phyloP scores from a whole-genome alignment of 352 stramenopile genomes.

The Phytophthora sp. region DNA sequence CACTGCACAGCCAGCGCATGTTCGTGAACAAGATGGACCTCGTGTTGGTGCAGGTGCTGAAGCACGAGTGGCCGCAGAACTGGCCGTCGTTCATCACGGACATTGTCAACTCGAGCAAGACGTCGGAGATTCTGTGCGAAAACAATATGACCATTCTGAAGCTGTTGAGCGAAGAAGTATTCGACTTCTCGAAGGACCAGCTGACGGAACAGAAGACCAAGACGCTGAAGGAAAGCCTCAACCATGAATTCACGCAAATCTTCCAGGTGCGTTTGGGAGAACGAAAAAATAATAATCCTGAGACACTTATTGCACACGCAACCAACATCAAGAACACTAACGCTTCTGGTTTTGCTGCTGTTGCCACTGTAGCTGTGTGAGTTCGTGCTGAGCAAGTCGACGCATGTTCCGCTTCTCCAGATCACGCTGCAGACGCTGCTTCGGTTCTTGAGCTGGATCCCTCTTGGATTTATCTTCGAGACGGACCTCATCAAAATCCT shows the following conservation, averaged over 20 bases:
- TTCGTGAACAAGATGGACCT: constrained; percentile 97
- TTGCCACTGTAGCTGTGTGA: constrained; percentile 90
- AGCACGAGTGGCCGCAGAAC: constrained; percentile 99
- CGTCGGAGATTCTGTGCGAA: constrained; percentile 97
- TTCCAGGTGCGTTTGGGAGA: constrained; percentile 83
- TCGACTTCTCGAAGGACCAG: constrained; percentile 99
- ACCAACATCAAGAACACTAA: no score
- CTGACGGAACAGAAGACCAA: constrained; percentile 99
- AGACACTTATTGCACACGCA: no score
- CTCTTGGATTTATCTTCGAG: constrained; percentile 98
- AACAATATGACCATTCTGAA: constrained; percentile 99
- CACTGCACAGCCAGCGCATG: constrained; percentile 89
- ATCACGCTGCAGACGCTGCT: constrained; percentile 98
- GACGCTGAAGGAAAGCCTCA: constrained; percentile 97
- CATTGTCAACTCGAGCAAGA: constrained; percentile 94
- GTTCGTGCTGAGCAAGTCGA: constrained; percentile 97
- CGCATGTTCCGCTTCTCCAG: constrained; percentile 92
- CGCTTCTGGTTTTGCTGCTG: constrained; percentile 5
- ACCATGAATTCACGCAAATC: constrained; percentile 98
- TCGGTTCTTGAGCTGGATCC: constrained; percentile 98
- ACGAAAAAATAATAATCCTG: no score
- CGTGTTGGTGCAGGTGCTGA: constrained; percentile 97
- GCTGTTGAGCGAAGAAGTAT: constrained; percentile 98
- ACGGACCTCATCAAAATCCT: constrained; percentile 96
- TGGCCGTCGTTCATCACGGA: constrained; percentile 99